These are phyloP conservation scores for Pichia paraexigua DNA, from an alignment of 805 yeast species.

Conservation along the genomic window DNA sequence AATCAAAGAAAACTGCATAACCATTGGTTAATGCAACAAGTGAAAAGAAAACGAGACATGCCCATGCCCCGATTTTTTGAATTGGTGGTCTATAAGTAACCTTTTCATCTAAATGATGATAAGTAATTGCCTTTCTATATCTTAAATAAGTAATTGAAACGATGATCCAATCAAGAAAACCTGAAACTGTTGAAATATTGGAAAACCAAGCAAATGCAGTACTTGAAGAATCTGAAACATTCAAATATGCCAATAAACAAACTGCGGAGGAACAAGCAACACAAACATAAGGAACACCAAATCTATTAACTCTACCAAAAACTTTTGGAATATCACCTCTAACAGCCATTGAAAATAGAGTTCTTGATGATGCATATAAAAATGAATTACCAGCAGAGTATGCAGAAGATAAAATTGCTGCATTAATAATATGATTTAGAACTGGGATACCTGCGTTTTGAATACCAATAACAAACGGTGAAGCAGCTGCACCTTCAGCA, in stretches of 20 bases:
- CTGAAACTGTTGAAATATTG: constrained; percentile 59
- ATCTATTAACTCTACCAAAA: constrained; percentile 50
- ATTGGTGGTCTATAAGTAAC: constrained; percentile 48
- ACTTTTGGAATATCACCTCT: constrained; percentile 69
- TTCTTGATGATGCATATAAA: constrained; percentile 66
- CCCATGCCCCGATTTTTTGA: constrained; percentile 54
- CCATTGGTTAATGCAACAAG: constrained; percentile 63
- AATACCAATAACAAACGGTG: constrained; percentile 84
- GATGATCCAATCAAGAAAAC: constrained; percentile 57
- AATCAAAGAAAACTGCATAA: constrained; percentile 54
- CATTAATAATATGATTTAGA: constrained; percentile 72
- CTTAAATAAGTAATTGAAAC: constrained; percentile 48
- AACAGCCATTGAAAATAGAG: constrained; percentile 62
- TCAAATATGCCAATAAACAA: constrained; percentile 57
- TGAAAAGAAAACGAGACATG: constrained; percentile 37
- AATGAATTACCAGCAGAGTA: constrained; percentile 71
- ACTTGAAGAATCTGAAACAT: constrained; percentile 48
- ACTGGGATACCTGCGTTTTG: constrained; percentile 57
- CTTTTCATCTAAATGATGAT: constrained; percentile 45
- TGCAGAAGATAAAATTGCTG: constrained; percentile 46
- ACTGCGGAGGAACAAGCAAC: constrained; percentile 42
- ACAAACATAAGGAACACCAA: constrained; percentile 62
- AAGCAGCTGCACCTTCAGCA: constrained; percentile 57
- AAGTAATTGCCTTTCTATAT: constrained; percentile 55
- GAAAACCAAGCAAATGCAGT: constrained; percentile 61